Conservation (phyloP, 371 early-diverging fungal genomes). For the Circinella minor region DNA sequence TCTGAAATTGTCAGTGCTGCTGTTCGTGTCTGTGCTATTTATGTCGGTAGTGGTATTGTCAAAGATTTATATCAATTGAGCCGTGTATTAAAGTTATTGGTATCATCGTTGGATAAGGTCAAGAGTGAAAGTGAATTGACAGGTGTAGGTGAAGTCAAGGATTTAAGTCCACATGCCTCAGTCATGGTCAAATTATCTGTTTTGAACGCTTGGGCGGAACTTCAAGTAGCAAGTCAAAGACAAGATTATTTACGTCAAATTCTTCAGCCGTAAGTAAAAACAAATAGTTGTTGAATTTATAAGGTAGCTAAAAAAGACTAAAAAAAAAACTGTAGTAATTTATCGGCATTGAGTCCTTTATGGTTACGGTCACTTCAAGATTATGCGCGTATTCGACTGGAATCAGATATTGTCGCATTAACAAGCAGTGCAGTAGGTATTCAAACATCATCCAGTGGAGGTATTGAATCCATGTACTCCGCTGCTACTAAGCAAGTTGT, state of each 20-base stretch:
- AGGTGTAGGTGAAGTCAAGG: constrained; percentile 63
- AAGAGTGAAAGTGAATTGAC: constrained; percentile 63
- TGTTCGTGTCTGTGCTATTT: constrained; percentile 83
- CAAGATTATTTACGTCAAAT: constrained; percentile 65
- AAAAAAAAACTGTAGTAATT: constrained; percentile 26
- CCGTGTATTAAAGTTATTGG: constrained; percentile 75
- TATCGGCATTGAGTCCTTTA: constrained; percentile 58
- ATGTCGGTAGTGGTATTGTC: constrained; percentile 85
- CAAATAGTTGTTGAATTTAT: no score
- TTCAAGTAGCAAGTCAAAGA: constrained; percentile 67
- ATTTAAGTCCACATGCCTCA: constrained; percentile 71
- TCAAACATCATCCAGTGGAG: constrained; percentile 46
- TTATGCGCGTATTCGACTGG: constrained; percentile 63
- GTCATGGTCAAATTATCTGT: constrained; percentile 83
- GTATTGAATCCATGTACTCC: constrained; percentile 55
- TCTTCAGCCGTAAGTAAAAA: constrained; percentile 55
- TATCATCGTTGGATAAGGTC: constrained; percentile 72
- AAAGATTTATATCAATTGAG: constrained; percentile 78
- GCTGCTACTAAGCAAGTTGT: constrained; percentile 63
- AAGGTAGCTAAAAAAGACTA: no score
- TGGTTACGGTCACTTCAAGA: constrained; percentile 65
- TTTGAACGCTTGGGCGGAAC: constrained; percentile 83
- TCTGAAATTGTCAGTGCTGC: constrained; percentile 82
- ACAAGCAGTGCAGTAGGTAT: constrained; percentile 47
- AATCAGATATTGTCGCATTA: constrained; percentile 58